Evolutionary conservation across 306 rosid genomes (phyloP).

Genomic region (Ochetophila trinervis): DNA sequence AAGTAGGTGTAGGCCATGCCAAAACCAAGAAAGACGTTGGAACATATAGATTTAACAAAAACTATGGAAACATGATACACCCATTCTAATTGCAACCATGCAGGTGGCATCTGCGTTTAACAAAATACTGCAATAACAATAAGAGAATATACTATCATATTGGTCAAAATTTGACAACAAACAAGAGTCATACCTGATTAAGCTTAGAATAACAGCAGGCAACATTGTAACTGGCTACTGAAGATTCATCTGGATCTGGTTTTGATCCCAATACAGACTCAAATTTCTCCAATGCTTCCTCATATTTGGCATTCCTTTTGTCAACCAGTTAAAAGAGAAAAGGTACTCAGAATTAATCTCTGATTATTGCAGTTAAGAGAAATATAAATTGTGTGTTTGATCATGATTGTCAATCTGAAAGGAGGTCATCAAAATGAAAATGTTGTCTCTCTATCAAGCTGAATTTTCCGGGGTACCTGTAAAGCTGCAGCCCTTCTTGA

Average conservation of each 20-base stretch:
- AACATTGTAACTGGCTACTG: conserved; percentile 92
- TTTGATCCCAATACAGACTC: conserved; percentile 87
- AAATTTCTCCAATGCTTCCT: conserved; percentile 83
- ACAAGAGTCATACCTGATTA: conserved; percentile 61
- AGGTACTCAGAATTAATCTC: background rate
- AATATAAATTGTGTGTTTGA: background rate
- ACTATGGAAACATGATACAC: no score
- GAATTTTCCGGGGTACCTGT: conserved; percentile 48
- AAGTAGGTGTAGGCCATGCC: background rate
- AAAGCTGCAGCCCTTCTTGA: conserved; percentile 77
- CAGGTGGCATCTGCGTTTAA: no score
- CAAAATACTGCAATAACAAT: no score
- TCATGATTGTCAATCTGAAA: background rate
- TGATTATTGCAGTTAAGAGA: conserved; percentile 17
- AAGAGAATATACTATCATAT: background rate
- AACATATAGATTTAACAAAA: no score
- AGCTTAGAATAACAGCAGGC: conserved; percentile 94
- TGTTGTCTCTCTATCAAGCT: background rate
- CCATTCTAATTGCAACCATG: no score
- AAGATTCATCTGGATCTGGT: conserved; percentile 67
- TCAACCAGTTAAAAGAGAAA: background rate
- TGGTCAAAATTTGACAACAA: background rate
- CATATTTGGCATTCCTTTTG: conserved; percentile 66
- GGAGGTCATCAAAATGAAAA: background rate
- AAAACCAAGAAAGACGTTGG: background rate